Base-by-base conservation (phyloP, 2,329 filamentous ascomycete species). In the Macrophomina phaseolina region DNA sequence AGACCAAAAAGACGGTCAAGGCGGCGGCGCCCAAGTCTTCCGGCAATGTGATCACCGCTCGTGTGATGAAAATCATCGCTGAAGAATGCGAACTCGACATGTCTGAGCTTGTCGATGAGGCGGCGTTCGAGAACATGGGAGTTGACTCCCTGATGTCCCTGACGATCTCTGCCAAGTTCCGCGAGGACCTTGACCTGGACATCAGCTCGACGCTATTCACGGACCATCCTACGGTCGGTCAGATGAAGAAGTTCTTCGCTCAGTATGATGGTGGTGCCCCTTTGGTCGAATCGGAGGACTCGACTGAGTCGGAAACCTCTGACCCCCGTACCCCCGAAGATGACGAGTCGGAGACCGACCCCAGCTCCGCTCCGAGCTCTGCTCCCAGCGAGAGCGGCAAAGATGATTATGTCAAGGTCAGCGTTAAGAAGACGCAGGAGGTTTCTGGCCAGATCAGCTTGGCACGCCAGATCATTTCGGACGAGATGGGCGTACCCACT, bases 401-500 rank as follows among this genome's bases (percentile, higher is more conserved):
- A 70, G 78, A 79, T 30, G 74, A 73, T 5, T 71, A 70, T 8
- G 70, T 72, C 12, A 73, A 75, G 2, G 68, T 75, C 40, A 71
- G 75, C 6, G 65, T 73, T 62, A 76, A 78, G 28, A 74, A 79
- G 45, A 73, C 74, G 16, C 70, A 72, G 32, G 69, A 69, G 32
- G 70, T 72, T 4, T 75, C 78, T 56, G 77, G 79, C 32, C 79
- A 80, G 46, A 75, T 80, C 42, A 82, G 80, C 62, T 71, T 84
- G 51, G 83, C 82, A 23, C 80, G 82, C 66, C 81, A 81, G 73
- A 81, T 84, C 67, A 78, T 85, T 45, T 82, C 82, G 14, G 79
- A 83, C 65, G 83, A 84, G 76, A 91, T 91, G 85, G 88, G 88
- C 67, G 87, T 91, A n/a, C 86, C 89, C 30, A 81, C 90, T 11